A percentile compares a stretch with the other conserved stretches of the same genome.
Conservation (phyloP, 305 asterid species). For the Petunia hybrid region DNA sequence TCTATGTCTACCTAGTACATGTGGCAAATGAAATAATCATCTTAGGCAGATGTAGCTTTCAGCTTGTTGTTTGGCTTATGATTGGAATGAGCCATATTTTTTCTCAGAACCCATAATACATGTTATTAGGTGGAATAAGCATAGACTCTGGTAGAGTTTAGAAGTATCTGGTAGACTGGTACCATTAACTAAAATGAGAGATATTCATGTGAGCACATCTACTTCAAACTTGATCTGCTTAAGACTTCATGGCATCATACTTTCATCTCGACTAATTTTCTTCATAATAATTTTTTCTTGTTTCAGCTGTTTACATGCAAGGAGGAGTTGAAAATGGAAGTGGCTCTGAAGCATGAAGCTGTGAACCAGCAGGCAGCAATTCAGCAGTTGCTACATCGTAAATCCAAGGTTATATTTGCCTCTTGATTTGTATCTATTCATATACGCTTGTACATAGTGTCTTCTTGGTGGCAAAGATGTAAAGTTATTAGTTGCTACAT, state of each 20-base stretch:
- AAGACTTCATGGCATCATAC: background rate
- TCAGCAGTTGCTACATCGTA: constrained; percentile 66
- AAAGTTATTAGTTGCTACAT: constrained; percentile 10
- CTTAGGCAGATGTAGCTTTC: constrained; percentile 8
- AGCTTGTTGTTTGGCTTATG: constrained; percentile 15
- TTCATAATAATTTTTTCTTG: background rate
- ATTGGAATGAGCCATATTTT: background rate
- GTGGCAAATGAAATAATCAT: background rate
- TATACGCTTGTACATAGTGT: constrained; percentile 2
- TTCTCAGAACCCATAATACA: constrained; percentile 18
- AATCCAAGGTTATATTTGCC: constrained; percentile 62
- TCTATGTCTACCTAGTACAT: background rate
- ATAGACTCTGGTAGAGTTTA: background rate
- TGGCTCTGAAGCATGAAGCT: constrained; percentile 63
- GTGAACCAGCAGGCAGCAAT: constrained; percentile 50
- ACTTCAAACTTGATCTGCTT: constrained; percentile 8
- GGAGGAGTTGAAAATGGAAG: constrained; percentile 66
- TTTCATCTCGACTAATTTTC: constrained; percentile 17
- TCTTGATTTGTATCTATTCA: constrained; percentile 19
- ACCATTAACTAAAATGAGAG: background rate
- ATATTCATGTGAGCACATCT: constrained; percentile 16
- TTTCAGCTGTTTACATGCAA: constrained; percentile 58
- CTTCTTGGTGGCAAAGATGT: background rate
- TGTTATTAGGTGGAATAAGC: background rate
- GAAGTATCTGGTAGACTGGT: background rate